Evolutionary conservation across 768 basidiomycete genomes (phyloP), one percentile per base, ranked within the genome.

Genomic region (Pleurotus cornucopiae): DNA sequence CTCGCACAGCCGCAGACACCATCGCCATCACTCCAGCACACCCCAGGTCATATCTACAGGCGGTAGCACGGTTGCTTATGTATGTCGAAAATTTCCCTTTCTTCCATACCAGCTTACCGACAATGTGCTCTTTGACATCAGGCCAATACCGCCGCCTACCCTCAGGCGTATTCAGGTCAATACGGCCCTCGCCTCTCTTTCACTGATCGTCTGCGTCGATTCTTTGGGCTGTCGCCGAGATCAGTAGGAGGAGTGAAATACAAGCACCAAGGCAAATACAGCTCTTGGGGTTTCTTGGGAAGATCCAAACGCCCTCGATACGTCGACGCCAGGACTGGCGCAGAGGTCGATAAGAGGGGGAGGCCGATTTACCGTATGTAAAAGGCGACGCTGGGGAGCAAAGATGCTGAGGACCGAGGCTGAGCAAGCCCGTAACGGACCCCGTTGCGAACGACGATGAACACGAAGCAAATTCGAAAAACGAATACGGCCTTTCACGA

Each of bases 211-310:
- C 55, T 83, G 30, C 75, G 78, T 40, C 78, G 75, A 26, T 82
- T 83, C 69, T 80, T 83, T 59, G 81, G 81, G 16, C 68, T 83
- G 16, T 75, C 76, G 5, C 75, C 73, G 5, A 66, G 64, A 21
- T 49, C 47, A 34, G 51, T 53, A n/a, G 51, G 20, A 6, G 51
- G 51, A 1, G 61, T 69, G 25, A 70, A 70, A 48, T 71, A 75
- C 59, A 75, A 72, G 52, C 74, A 77, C 62, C 74, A 74, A 59
- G 73, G 73, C 25, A 71, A 76, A 62, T 67, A 70, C 53, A 71
- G 72, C 45, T 74, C 74, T 2, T 83, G 80, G 81, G 81, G 81
- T 2, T 81, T 83, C 69, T 72, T 83, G 66, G 80, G 81, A 1
- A 76, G 74, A 58, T 81, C 79, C 21, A 73, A 74, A 18, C 69